These are phyloP conservation scores for Trichoderma koningiopsis DNA, from an alignment of 2,329 filamentous ascomycete species.

Conservation along the genomic window DNA sequence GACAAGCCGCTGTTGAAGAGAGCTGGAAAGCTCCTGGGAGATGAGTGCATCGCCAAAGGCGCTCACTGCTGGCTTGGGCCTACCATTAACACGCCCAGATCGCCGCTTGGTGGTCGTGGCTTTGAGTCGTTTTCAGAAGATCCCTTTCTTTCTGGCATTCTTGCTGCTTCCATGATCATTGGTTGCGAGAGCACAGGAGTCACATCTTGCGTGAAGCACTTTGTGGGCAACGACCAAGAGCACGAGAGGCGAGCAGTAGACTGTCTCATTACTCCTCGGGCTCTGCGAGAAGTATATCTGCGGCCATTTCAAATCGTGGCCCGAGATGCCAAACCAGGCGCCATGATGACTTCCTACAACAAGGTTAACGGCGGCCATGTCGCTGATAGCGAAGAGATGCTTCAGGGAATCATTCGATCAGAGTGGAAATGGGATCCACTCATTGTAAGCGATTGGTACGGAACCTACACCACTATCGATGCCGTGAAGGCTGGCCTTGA, in stretches of 20 bases:
- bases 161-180: constrained; percentile 5
- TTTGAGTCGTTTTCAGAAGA: constrained; percentile 14
- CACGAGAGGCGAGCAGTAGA: constrained; percentile 11
- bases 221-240: constrained; percentile 13
- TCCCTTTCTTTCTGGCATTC: background rate
- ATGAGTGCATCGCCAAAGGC: constrained; percentile 16
- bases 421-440: constrained; percentile 15
- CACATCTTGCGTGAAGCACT: constrained; percentile 7
- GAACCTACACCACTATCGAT: constrained; percentile 6
- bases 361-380: constrained; percentile 9
- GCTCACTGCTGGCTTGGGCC: constrained; percentile 11
- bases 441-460: constrained; percentile 13
- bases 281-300: constrained; percentile 1
- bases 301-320: constrained; percentile 11
- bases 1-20: constrained; percentile 3
- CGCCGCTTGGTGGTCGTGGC: constrained; percentile 3
- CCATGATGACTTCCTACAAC: constrained; percentile 17
- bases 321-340: constrained; percentile 4
- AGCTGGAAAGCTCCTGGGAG: background rate
- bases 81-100: constrained; percentile 12
- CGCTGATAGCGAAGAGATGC: background rate
- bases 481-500: constrained; percentile 5
- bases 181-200: constrained; percentile 7
- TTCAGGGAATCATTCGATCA: background rate
- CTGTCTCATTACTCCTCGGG: constrained; percentile 8